phyloP scores from a whole-genome alignment of 1,284 basidiomycete species.

The Apiotrichum domesticum region DNA sequence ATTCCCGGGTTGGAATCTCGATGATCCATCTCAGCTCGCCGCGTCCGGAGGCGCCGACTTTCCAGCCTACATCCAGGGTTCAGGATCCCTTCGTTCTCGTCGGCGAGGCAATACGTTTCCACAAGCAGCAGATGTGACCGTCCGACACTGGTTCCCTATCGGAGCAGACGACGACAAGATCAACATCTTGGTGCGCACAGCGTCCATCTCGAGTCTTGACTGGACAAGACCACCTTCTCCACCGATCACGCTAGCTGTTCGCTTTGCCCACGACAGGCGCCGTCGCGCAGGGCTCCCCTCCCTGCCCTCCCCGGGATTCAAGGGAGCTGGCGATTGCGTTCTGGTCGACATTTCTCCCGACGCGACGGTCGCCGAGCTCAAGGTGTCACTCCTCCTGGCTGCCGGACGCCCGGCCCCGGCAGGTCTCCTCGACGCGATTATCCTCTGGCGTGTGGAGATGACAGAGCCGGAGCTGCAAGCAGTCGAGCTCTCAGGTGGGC shows the following conservation, averaged over 20 bases:
- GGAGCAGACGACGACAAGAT: slow-evolving; percentile 2
- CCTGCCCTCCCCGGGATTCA: background rate
- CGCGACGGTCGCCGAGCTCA: slow-evolving; percentile 34
- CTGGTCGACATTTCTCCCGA: slow-evolving; percentile 31
- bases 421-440: slow-evolving; percentile 20
- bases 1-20: slow-evolving; percentile 40
- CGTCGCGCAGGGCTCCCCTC: background rate
- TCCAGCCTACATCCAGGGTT: background rate
- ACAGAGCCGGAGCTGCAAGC: slow-evolving; percentile 37
- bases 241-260: slow-evolving; percentile 8
- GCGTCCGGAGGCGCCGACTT: slow-evolving; percentile 12
- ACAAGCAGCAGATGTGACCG: background rate
- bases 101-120: background rate
- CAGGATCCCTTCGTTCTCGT: slow-evolving; percentile 7
- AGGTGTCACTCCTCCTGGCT: slow-evolving; percentile 28
- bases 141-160: slow-evolving; percentile 22
- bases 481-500: slow-evolving; percentile 34
- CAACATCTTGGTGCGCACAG: slow-evolving; percentile 32
- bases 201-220: slow-evolving; percentile 5
- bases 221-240: background rate
- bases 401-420: slow-evolving; percentile 21
- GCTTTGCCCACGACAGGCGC: slow-evolving; percentile 4
- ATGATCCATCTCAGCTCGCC: slow-evolving; percentile 33
- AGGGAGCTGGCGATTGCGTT: slow-evolving; percentile 16
- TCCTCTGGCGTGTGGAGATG: slow-evolving; percentile 42